Evolutionary conservation across 495 filamentous ascomycete species (phyloP).

Genomic region (Xanthoparmelia taractica): DNA sequence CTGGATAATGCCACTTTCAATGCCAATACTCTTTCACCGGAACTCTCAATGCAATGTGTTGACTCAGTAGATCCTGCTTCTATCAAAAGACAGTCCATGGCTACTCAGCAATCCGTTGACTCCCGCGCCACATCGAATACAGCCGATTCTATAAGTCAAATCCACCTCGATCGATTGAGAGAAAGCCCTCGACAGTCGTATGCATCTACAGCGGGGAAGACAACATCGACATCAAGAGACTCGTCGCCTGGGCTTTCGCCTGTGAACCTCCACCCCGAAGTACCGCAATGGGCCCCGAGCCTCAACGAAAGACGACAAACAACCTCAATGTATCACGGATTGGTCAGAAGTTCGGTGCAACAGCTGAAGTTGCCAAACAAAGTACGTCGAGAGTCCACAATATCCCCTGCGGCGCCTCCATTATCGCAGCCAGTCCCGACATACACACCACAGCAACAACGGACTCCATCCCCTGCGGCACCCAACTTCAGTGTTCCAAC

Average conservation of each 20-base stretch:
- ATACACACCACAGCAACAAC: slow-evolving; percentile 19
- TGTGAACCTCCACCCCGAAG: slow-evolving; percentile 25
- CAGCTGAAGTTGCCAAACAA: slow-evolving; percentile 15
- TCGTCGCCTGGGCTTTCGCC: slow-evolving; percentile 46
- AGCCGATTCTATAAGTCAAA: slow-evolving; percentile 23
- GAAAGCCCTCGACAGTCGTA: slow-evolving; percentile 22
- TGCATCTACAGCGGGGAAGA: slow-evolving; percentile 26
- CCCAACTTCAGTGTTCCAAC: slow-evolving; percentile 47
- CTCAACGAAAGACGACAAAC: slow-evolving; percentile 16
- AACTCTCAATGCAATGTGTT: slow-evolving; percentile 31
- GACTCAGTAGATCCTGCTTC: slow-evolving; percentile 32
- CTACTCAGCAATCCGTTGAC: slow-evolving; percentile 16
- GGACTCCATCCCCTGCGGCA: slow-evolving; percentile 33
- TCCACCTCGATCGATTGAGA: slow-evolving; percentile 20
- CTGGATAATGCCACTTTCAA: slow-evolving; percentile 28
- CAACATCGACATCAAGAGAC: slow-evolving; percentile 45
- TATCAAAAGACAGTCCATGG: slow-evolving; percentile 27
- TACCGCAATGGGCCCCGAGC: slow-evolving; percentile 17
- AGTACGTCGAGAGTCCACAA: slow-evolving; percentile 18
- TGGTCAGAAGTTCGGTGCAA: neutral
- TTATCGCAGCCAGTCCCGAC: neutral
- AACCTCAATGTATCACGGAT: neutral
- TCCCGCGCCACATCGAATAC: slow-evolving; percentile 21
- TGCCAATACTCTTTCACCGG: slow-evolving; percentile 29
- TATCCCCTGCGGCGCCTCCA: neutral